Percentiles rank a stretch among this genome's conserved stretches.
These are phyloP conservation scores for Rugiboletus extremiorientalis DNA, from an alignment of 1,284 basidiomycete genomes.

Conservation along the genomic window DNA sequence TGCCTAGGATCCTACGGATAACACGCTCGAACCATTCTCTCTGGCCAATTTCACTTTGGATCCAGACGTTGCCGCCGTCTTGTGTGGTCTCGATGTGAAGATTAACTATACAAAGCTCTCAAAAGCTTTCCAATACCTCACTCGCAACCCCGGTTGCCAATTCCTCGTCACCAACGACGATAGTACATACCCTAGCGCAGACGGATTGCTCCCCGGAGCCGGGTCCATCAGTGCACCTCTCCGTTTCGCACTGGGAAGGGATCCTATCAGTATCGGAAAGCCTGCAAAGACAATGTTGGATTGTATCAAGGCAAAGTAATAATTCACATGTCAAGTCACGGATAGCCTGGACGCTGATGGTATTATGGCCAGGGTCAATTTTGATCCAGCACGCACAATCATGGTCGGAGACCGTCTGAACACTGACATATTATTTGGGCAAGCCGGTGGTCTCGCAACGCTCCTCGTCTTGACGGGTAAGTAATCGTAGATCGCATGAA, in stretches of 20 bases:
- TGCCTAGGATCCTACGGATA: slow-evolving; percentile 77
- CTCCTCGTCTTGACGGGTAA: slow-evolving; percentile 92
- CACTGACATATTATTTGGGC: slow-evolving; percentile 93
- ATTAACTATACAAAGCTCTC: slow-evolving; percentile 93
- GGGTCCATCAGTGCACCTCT: slow-evolving; percentile 86
- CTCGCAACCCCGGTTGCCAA: slow-evolving; percentile 72
- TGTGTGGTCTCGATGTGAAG: slow-evolving; percentile 81
- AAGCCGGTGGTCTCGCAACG: slow-evolving; percentile 82
- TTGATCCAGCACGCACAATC: slow-evolving; percentile 82
- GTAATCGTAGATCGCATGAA: slow-evolving; percentile 13
- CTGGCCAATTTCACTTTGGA: slow-evolving; percentile 75
- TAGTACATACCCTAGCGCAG: slow-evolving; percentile 81
- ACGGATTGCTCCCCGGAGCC: slow-evolving; percentile 84
- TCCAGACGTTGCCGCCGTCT: slow-evolving; percentile 82
- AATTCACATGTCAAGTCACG: slow-evolving; percentile 26
- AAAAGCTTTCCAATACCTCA: slow-evolving; percentile 92
- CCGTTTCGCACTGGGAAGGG: slow-evolving; percentile 67
- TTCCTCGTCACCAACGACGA: slow-evolving; percentile 96
- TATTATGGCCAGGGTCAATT: slow-evolving; percentile 64
- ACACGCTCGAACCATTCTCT: slow-evolving; percentile 70
- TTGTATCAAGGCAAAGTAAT: slow-evolving; percentile 94
- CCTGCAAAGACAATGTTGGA: slow-evolving; percentile 92
- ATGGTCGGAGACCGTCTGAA: slow-evolving; percentile 96
- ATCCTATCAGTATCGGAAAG: slow-evolving; percentile 87
- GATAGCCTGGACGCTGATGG: not conserved